phyloP scores from a whole-genome alignment of 2,329 filamentous ascomycete genomes.

The Aspergillus sp. region DNA sequence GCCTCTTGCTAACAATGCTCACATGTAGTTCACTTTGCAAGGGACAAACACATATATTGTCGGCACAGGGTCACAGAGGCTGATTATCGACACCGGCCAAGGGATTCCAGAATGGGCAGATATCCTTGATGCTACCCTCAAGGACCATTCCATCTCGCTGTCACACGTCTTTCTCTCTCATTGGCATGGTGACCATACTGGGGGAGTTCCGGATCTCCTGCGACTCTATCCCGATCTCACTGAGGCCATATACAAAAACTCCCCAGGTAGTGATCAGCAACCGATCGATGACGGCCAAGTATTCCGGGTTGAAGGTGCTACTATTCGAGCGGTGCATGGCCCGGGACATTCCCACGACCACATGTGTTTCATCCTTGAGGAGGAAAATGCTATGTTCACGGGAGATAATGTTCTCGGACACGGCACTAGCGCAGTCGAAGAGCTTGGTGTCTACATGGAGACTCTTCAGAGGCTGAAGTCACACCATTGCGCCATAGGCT shows the following conservation, averaged over 20 bases:
- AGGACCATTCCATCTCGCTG: constrained; percentile 28
- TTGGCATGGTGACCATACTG: constrained; percentile 48
- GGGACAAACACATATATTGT: constrained; percentile 45
- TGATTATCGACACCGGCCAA: constrained; percentile 41
- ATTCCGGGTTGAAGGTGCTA: constrained; percentile 42
- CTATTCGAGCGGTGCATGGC: constrained; percentile 44
- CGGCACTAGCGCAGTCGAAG: constrained; percentile 42
- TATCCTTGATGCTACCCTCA: constrained; percentile 35
- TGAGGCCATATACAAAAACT: constrained; percentile 39
- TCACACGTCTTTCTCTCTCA: constrained; percentile 47
- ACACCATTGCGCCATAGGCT: constrained; percentile 40
- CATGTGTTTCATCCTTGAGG: constrained; percentile 69
- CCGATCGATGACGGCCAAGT: constrained; percentile 39
- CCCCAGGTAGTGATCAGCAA: constrained; percentile 29
- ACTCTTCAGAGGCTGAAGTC: constrained; percentile 34
- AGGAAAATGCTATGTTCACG: constrained; percentile 75
- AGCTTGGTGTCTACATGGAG: constrained; percentile 39
- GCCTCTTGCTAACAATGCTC: background rate
- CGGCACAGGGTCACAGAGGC: constrained; percentile 33
- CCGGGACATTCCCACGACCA: constrained; percentile 76
- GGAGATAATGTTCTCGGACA: constrained; percentile 76
- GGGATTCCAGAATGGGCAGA: constrained; percentile 35
- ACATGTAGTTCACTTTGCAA: constrained; percentile 35
- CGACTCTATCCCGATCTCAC: constrained; percentile 28
- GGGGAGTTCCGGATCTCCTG: constrained; percentile 43